A percentile compares a stretch with the other conserved stretches of the same genome.
Conservation (phyloP, 2,329 filamentous ascomycete species). For the Eutypella sp. region DNA sequence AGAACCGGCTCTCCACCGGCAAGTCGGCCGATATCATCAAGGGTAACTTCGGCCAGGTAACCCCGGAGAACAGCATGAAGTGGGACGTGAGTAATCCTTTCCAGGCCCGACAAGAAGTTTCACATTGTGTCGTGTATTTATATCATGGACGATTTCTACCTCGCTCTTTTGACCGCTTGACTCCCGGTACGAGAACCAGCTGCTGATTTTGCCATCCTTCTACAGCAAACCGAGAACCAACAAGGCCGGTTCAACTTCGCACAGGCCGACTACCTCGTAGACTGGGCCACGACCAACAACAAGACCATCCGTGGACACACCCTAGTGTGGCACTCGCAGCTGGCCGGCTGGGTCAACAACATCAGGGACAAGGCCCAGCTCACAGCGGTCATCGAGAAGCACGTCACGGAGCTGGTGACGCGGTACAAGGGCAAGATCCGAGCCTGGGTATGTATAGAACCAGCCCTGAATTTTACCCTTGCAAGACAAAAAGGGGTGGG, state of each 20-base stretch:
- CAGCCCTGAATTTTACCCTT: no score
- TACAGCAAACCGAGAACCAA: constrained; percentile 18
- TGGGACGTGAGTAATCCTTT: constrained; percentile 49
- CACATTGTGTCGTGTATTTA: no score
- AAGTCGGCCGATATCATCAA: constrained; percentile 53
- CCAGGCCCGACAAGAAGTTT: constrained; percentile 23
- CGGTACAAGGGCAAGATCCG: constrained; percentile 59
- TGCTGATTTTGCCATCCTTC: not conserved
- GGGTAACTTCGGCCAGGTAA: constrained; percentile 59
- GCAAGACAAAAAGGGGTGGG: no score
- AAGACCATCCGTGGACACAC: constrained; percentile 62
- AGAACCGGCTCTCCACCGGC: constrained; percentile 42
- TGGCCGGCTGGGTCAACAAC: constrained; percentile 53
- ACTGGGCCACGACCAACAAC: constrained; percentile 51
- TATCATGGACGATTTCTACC: not conserved
- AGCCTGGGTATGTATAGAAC: constrained; percentile 27
- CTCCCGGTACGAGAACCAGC: no score
- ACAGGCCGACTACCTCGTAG: constrained; percentile 54
- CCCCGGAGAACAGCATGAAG: constrained; percentile 67
- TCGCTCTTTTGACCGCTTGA: not conserved
- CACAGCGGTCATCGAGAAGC: constrained; percentile 51
- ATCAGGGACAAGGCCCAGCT: constrained; percentile 34
- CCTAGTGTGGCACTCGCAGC: constrained; percentile 59
- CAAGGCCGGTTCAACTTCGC: constrained; percentile 50
- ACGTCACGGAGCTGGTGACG: constrained; percentile 52